These are phyloP conservation scores for Agrostemma githago DNA, from an alignment of 148 eudicot species.

Conservation along the genomic window DNA sequence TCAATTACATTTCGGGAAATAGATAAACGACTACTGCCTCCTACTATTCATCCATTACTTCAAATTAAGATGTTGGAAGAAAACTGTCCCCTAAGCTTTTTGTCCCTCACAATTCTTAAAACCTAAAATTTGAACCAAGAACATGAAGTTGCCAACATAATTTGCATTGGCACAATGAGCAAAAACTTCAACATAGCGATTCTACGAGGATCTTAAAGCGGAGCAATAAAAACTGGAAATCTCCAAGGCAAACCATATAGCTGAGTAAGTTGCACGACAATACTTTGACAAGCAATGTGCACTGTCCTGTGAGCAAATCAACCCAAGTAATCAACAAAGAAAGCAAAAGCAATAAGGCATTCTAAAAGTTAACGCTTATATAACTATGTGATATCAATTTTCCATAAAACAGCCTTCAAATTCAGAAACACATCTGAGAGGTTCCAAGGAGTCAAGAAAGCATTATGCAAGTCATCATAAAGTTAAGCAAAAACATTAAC, in stretches of 20 bases:
- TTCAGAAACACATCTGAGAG: neutral
- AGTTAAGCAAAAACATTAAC: constrained; percentile 17
- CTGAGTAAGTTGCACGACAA: neutral
- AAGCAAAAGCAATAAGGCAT: neutral
- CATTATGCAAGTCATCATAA: constrained; percentile 15
- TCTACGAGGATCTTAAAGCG: neutral
- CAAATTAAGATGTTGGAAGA: neutral
- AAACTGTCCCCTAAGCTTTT: neutral
- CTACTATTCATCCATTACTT: neutral
- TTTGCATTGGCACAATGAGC: neutral
- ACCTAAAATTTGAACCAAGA: neutral
- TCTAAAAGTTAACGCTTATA: neutral
- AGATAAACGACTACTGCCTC: neutral
- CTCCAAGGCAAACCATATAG: neutral
- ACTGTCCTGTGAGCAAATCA: neutral
- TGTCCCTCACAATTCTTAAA: neutral
- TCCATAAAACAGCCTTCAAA: neutral
- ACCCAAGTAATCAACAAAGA: neutral
- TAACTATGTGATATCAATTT: neutral
- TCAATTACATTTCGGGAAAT: neutral
- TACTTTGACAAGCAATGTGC: neutral
- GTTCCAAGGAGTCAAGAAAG: neutral
- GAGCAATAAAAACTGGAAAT: neutral
- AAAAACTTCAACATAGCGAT: neutral
- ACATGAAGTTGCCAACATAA: neutral